Percentiles rank a stretch among this genome's conserved stretches.
These are phyloP conservation scores for Alternaria incomplexa DNA, from an alignment of 2,329 filamentous ascomycete genomes.

Conservation along the genomic window DNA sequence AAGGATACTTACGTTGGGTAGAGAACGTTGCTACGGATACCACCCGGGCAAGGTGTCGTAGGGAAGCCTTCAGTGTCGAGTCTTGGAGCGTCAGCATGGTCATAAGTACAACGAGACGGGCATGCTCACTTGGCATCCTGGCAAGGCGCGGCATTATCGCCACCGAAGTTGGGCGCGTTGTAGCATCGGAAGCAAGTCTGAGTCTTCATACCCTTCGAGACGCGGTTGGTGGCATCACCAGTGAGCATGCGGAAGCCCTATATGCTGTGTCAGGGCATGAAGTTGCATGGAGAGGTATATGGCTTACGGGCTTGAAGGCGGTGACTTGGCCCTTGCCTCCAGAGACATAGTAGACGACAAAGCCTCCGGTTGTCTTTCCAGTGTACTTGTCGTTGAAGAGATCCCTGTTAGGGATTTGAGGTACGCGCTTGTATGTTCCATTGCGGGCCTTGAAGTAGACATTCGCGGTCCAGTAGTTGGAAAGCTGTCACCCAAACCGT, in stretches of 20 bases:
- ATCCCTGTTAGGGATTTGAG: constrained; percentile 41
- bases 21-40: constrained; percentile 39
- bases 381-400: constrained; percentile 44
- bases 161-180: constrained; percentile 52
- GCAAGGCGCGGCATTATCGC: constrained; percentile 47
- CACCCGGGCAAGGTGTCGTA: constrained; percentile 26
- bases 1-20: constrained; percentile 38
- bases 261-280: accelerated
- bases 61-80: constrained; percentile 20
- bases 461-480: constrained; percentile 45
- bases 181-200: constrained; percentile 58
- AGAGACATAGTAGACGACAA: constrained; percentile 58
- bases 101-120: neutral
- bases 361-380: constrained; percentile 46
- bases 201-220: constrained; percentile 25
- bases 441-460: constrained; percentile 43
- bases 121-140: constrained; percentile 22
- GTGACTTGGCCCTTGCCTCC: constrained; percentile 50
- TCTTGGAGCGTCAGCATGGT: neutral
- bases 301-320: constrained; percentile 47
- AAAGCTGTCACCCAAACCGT: constrained; percentile 1
- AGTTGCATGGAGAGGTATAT: accelerated
- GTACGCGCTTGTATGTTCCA: constrained; percentile 41
- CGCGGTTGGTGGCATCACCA: constrained; percentile 46
- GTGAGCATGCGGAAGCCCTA: constrained; percentile 57